These are phyloP conservation scores for Tetrahymena thermophila DNA, from an alignment of 73 alveolate genomes.

Conservation along the genomic window DNA sequence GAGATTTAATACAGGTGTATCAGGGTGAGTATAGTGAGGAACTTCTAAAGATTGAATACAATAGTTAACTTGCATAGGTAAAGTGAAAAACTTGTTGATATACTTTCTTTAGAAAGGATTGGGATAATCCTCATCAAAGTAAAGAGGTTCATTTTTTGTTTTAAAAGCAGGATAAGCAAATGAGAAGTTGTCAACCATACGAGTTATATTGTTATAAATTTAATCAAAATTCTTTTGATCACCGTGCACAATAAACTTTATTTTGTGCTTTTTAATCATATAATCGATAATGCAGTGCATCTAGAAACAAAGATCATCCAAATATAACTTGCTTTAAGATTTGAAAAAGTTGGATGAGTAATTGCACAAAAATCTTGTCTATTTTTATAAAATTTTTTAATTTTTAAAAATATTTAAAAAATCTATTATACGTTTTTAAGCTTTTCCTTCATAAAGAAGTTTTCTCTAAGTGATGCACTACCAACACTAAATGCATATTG, in stretches of 20 bases:
- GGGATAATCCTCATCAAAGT: background rate
- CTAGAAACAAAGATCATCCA: slow-evolving; percentile 29
- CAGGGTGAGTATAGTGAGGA: slow-evolving; percentile 44
- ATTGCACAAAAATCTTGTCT: slow-evolving; percentile 18
- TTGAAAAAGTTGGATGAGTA: slow-evolving; percentile 13
- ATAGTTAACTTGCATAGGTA: slow-evolving; percentile 71
- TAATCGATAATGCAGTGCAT: slow-evolving; percentile 4
- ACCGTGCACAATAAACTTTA: slow-evolving; percentile 16
- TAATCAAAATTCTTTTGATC: slow-evolving; percentile 2
- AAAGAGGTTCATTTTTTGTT: background rate
- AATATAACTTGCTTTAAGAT: slow-evolving; percentile 2
- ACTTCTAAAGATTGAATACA: slow-evolving; percentile 53
- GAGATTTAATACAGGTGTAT: slow-evolving; percentile 45
- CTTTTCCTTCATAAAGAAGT: background rate
- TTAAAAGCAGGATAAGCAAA: background rate
- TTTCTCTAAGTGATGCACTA: background rate
- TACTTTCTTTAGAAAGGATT: slow-evolving; percentile 42
- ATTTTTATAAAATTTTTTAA: too few species aligned
- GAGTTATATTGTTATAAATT: background rate
- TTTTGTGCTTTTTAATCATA: slow-evolving; percentile 9
- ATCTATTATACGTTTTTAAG: background rate
- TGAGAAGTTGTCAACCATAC: background rate
- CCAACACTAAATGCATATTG: slow-evolving; percentile 14
- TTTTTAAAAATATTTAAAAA: background rate
- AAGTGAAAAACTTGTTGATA: slow-evolving; percentile 27